Base-by-base conservation (phyloP, 169 alveolate genomes). In the Plasmodium ovale region DNA sequence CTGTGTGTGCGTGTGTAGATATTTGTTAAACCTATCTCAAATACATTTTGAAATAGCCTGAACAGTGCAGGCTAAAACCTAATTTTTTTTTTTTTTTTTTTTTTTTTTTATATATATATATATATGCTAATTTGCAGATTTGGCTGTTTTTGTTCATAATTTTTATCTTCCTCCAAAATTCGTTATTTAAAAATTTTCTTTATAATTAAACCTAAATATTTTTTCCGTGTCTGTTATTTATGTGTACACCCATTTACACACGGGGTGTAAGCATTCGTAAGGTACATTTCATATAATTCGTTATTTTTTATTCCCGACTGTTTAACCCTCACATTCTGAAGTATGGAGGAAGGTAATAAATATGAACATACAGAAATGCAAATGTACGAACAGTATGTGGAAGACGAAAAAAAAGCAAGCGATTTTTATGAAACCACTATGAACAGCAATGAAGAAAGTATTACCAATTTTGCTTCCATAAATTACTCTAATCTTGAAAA, bases 401-500 rank as follows among this genome's bases (percentile, higher is more conserved):
- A 33, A n/a, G 60, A 72, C 47, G 72, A 56, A 16, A 35, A 19
- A 25, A 54, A 72, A 12, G 21, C 31, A 21, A 59, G 56, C 37
- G 47, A 35, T 7, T 53, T 31, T 67, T 54, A 31, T 44, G 74
- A 62, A 23, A 60, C 6, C 39, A 12, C 25, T 19, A 39, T 62
- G 2, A 47, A 60, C 21, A 77, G 29, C 23, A 44, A 25, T 3
- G 74, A 77, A 42, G 58, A 53, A 12, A 60, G 16, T 33, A 10
- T 60, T 60, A 44, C 68, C 3, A 60, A 62, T 14, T 29, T 62
- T 10, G 39, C 88, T 9, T 29, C 88, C 23, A 62, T 60, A 10
- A 47, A 77, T 49, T 62, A 39, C 27, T 37, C 59, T 12, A 29
- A 42, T 62, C 44, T 77, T n/a, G 77, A 77, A 67, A 77, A 47